Conservation (phyloP, 2,329 filamentous ascomycete genomes). For the Diaporthe sp. region DNA sequence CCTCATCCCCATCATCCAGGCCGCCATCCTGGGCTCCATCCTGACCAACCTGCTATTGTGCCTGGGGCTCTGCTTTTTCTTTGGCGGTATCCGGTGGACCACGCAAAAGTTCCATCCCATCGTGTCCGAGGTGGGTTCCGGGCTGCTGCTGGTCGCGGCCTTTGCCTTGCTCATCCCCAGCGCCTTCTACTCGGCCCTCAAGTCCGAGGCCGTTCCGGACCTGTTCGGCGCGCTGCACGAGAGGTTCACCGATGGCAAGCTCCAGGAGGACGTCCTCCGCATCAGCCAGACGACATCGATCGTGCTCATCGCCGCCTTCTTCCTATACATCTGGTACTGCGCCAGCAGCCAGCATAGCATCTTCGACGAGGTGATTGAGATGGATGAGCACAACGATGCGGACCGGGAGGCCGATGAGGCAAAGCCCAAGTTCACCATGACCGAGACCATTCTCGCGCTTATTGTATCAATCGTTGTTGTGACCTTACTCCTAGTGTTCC, state of each 20-base stretch:
- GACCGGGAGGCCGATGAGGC: slow-evolving; percentile 60
- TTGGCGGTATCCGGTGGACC: slow-evolving; percentile 75
- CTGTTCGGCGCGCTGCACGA: neutral
- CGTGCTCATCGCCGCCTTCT: slow-evolving; percentile 67
- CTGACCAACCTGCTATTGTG: slow-evolving; percentile 85
- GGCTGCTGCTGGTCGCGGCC: slow-evolving; percentile 78
- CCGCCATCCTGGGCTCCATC: slow-evolving; percentile 85
- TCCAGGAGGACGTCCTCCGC: slow-evolving; percentile 56
- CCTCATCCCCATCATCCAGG: slow-evolving; percentile 71
- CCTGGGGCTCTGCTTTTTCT: slow-evolving; percentile 82
- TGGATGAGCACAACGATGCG: slow-evolving; percentile 59
- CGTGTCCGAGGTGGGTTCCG: slow-evolving; percentile 82
- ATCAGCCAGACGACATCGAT: slow-evolving; percentile 69
- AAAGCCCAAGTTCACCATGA: slow-evolving; percentile 65
- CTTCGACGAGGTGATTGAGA: slow-evolving; percentile 67
- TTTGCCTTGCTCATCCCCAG: slow-evolving; percentile 54
- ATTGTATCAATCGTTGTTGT: slow-evolving; percentile 49
- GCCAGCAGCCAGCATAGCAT: slow-evolving; percentile 60
- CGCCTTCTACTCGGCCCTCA: slow-evolving; percentile 38
- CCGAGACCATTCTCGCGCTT: slow-evolving; percentile 67
- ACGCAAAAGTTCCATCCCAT: slow-evolving; percentile 79
- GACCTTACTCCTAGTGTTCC: slow-evolving; percentile 59
- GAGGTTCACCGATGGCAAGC: slow-evolving; percentile 28
- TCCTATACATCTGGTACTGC: slow-evolving; percentile 61
- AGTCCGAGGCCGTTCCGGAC: slow-evolving; percentile 11